Evolutionary conservation across 306 rosid species (phyloP), one percentile per base, ranked within the genome.

Genomic region (Fragaria nilgerrensis): DNA sequence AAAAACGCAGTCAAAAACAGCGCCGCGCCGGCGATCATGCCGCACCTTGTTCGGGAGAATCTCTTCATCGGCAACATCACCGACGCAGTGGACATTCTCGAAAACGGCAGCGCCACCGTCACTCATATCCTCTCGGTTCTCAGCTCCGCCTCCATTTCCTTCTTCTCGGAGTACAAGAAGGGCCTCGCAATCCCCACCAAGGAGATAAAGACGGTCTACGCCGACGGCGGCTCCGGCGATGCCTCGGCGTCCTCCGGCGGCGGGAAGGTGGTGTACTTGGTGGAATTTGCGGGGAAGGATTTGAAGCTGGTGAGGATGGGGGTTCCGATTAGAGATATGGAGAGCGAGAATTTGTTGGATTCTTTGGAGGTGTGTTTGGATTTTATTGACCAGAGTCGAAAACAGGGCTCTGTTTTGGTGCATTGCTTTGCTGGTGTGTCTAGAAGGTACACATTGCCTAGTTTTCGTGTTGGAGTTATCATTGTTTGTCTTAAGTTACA

Each of bases 341-440:
- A 95, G 82, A 86, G 77, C 64, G 97, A 92, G 81, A 81, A 90
- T 78, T 45, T 92, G 70, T 74, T 95, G 84, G 99, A 95, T 84
- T 85, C 87, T 83, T 83, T 95, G 84, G 92, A 95, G 5, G 93
- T 84, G 19, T 95, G 96, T 81, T 82, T 92, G 68, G 91, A 92
- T 82, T 95, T 92, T 79, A 88, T 95, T 74, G 96, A 95, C 66
- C 74, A 75, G 45, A 85, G 91, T 44, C 83, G 93, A 74, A 92
- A 90, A 76, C 88, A 95, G 70, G 98, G 98, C 41, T 82, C 91
- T 64, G 92, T 95, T 85, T 72, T 95, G 82, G 97, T 95, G 37
- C 98, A 95, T 79, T 95, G 98, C 84, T 92, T 95, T 61, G 98
- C 97, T 20, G 98, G 98, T 20, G 98, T 95, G n/a, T 95, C 98